These are phyloP conservation scores for Saksenaea oblongispora DNA, from an alignment of 371 early-diverging fungal genomes.

Conservation along the genomic window DNA sequence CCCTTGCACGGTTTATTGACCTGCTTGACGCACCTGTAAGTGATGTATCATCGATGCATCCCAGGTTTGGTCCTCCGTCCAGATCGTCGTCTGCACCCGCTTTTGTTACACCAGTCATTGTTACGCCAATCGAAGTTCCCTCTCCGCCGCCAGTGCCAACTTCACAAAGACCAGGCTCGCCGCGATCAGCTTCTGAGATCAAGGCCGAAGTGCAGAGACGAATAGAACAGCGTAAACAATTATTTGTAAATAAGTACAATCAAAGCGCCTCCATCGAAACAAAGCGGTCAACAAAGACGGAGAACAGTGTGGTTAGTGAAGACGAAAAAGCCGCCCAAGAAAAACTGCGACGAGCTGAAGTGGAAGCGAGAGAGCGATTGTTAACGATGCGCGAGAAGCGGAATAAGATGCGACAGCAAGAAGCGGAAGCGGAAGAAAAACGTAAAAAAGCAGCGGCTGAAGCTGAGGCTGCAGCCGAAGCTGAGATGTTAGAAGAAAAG, in stretches of 20 bases:
- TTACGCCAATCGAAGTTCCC: conserved; percentile 1
- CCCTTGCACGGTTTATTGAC: conserved; percentile 41
- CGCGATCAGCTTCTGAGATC: conserved; percentile 43
- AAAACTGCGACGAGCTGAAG: conserved; percentile 40
- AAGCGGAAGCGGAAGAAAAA: conserved; percentile 23
- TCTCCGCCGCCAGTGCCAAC: conserved; percentile 42
- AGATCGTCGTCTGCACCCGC: conserved; percentile 7
- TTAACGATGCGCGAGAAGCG: conserved; percentile 19
- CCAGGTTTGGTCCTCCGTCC: not conserved
- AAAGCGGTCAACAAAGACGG: not conserved
- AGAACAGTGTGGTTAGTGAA: conserved; percentile 14
- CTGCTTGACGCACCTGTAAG: conserved; percentile 11
- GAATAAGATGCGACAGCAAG: conserved; percentile 15
- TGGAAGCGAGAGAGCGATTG: conserved; percentile 30
- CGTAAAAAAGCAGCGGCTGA: conserved; percentile 21
- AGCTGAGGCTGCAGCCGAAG: conserved; percentile 30
- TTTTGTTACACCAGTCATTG: not conserved
- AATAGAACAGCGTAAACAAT: conserved; percentile 33
- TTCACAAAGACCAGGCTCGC: conserved; percentile 40
- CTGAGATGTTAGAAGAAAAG: conserved; percentile 13
- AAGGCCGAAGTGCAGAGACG: conserved; percentile 47
- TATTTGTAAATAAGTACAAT: conserved; percentile 18
- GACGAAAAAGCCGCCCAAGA: conserved; percentile 44
- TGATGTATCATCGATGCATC: not conserved
- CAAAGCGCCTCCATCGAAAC: not conserved